phyloP scores from a whole-genome alignment of 129 eudicot genomes.

The Solidago caesia region DNA sequence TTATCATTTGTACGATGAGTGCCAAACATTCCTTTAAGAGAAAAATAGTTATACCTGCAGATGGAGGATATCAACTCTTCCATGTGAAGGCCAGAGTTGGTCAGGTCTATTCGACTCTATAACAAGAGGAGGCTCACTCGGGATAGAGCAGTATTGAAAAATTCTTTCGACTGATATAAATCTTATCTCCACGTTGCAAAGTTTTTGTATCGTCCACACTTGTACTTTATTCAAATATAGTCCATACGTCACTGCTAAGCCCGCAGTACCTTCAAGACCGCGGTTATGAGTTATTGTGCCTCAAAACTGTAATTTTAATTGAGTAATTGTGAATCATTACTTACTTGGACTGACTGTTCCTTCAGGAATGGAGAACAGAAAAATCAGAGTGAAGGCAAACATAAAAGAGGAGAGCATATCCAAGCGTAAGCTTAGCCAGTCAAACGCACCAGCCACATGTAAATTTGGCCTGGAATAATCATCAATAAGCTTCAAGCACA shows the following conservation, averaged over 20 bases:
- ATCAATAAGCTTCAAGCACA: constrained; percentile 65
- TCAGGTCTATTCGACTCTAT: constrained; percentile 61
- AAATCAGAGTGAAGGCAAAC: constrained; percentile 56
- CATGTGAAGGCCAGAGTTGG: constrained; percentile 62
- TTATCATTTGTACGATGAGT: no score
- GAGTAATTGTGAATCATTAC: background rate
- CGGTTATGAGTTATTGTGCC: background rate
- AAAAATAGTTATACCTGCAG: constrained; percentile 50
- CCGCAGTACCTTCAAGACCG: constrained; percentile 59
- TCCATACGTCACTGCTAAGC: constrained; percentile 88
- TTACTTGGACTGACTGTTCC: constrained; percentile 80
- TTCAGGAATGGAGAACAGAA: constrained; percentile 62
- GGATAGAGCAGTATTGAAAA: constrained; percentile 65
- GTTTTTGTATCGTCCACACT: constrained; percentile 60
- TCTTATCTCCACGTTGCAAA: constrained; percentile 65
- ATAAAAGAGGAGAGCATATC: constrained; percentile 61
- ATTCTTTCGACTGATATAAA: constrained; percentile 92
- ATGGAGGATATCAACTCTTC: constrained; percentile 59
- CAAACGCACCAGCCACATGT: constrained; percentile 59
- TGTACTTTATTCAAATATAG: constrained; percentile 67
- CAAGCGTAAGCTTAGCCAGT: constrained; percentile 74
- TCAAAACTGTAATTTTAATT: background rate
- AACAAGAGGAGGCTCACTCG: constrained; percentile 80
- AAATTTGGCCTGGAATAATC: constrained; percentile 63
- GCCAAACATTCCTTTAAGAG: background rate